These are phyloP conservation scores for Amniculicola lignicola DNA, from an alignment of 495 filamentous ascomycete species.

Conservation along the genomic window DNA sequence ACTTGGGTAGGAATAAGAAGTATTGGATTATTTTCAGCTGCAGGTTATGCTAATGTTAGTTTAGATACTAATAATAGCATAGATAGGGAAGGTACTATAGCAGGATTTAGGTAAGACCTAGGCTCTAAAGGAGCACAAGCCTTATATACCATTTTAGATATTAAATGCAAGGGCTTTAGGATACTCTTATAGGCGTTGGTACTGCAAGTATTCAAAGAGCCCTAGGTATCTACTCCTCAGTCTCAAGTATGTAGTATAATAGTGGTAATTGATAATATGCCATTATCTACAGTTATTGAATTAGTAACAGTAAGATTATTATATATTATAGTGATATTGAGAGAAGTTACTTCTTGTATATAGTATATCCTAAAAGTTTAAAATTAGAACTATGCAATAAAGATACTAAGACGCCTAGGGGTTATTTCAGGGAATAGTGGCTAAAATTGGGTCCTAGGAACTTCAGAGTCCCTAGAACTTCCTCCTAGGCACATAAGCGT, in stretches of 20 bases:
- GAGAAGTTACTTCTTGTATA: not conserved
- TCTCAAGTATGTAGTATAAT: not conserved
- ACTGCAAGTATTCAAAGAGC: not conserved
- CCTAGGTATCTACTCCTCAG: not conserved
- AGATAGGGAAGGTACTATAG: not conserved
- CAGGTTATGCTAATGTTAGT: not conserved
- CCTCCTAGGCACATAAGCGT: too few species aligned
- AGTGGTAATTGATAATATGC: conserved; percentile 1
- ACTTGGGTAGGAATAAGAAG: too few species aligned
- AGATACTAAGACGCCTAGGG: too few species aligned
- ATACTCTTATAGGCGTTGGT: not conserved
- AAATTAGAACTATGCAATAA: too few species aligned
- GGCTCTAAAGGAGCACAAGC: conserved; percentile 2
- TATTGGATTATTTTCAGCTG: not conserved
- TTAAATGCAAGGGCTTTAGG: not conserved
- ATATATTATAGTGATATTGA: not conserved
- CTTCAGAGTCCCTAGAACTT: too few species aligned
- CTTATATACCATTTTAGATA: conserved; percentile 3
- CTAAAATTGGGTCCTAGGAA: too few species aligned
- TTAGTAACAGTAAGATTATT: not conserved
- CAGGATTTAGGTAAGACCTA: not conserved
- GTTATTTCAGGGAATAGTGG: too few species aligned
- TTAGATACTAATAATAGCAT: not conserved
- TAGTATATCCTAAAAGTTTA: too few species aligned
- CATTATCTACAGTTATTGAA: not conserved